Base-by-base conservation (phyloP, 305 asterid species). In the Fraxinus sp. region DNA sequence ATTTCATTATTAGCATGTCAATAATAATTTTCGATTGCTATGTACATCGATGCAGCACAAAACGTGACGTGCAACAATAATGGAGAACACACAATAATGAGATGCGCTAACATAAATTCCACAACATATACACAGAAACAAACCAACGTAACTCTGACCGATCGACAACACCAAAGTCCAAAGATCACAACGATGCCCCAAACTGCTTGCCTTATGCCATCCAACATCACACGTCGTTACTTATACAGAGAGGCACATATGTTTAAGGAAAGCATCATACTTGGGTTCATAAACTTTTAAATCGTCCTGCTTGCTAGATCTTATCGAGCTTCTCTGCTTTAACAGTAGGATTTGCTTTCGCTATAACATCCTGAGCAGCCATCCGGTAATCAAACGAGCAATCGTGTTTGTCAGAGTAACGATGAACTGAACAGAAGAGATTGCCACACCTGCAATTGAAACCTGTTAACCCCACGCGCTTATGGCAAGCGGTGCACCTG, bases 251-350 rank as follows among this genome's bases (percentile, higher is more conserved):
- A 57, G 39, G 28, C 84, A 77, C 32, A 26, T 76, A 70, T 72
- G 77, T 68, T 33, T 77, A 80, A 77, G 20, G 80, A 77, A 57
- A 68, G 41, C 62, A 83, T 24, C 81, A 43, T 77, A 81, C 41
- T 57, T 49, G 14, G 1, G 72, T 59, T 80, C 80, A 52, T 36
- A 46, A 78, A 57, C 84, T 30, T 36, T 5, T 4, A 52, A 49
- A 52, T 16, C 62, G 7, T 3, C 24, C 26, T 32, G 24, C 79
- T 77, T 74, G n/a, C 75, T 28, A 87, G 74, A 87, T 87, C 85
- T 87, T 87, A 28, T 87, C 86, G n/a, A 87, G 87, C 88, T 87
- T 87, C 55, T 87, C 90, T 2, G 88, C 88, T 83, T 87, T 87
- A 49, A 87, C 88, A 7, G 85, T 84, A 0, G 90, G 90, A 55